Evolutionary conservation across 371 early-diverging fungal genomes (phyloP), one percentile per base, ranked within the genome.

Genomic region (Mortierella sp.): DNA sequence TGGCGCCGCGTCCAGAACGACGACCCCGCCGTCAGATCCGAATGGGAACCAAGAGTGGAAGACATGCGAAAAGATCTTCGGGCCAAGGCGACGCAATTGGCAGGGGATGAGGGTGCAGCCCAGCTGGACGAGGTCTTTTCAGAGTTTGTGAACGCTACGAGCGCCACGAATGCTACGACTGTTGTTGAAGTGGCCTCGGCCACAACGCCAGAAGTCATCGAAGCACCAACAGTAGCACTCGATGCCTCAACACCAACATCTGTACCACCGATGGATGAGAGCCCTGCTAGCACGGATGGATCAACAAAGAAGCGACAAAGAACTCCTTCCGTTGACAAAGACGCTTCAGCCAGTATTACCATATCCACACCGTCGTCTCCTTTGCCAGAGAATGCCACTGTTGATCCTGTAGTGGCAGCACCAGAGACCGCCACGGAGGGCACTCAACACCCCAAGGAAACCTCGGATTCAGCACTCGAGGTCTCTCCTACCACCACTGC

Each of bases 1-100:
- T 74, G 76, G 76, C 28, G 47, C 9, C 61, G 65, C 0, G 69
- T 74, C 9, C 53, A 47, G 24, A 57, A 30, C 19, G 62, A 74
- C 18, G n/a, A n/a, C n/a, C 57, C 66, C 14, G 27, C 54, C 6
- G 58, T 70, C 1, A 41, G 61, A 18, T 6, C 41, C 2, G 70
- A 74, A 43, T 74, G 76, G 76, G 61, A 61, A 18, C 76, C 63
- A 9, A 47, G 69, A 49, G 65, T 74, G 39, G 76, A 74, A 49
- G 76, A 64, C 28, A 69, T 65, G 47, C 56, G 76, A 13, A 19
- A 39, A 9, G 76, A 74, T 48, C 51, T 74, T 4, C 39, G 62
- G 46, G 62, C 51, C 16, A 74, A 74, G 53, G 76, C 76, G 10
- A 54, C 49, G 0, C 64, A 74, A 49, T 26, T 74, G 30, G 76